Evolutionary conservation across 805 yeast genomes (phyloP).

Genomic region (Barnettozyma pratensis): DNA sequence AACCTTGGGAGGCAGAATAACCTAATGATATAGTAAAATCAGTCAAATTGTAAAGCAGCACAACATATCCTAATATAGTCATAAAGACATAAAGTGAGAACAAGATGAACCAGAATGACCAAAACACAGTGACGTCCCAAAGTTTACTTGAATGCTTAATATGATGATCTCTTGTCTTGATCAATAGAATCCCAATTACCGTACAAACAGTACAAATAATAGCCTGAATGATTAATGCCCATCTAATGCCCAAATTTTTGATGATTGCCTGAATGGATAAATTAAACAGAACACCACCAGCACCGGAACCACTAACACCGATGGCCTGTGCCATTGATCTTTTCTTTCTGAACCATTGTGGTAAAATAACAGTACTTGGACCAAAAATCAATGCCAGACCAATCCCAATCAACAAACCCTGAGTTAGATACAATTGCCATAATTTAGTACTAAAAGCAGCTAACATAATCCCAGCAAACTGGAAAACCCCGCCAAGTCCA

Average conservation of each 20-base stretch:
- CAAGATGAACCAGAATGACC: conserved; percentile 38
- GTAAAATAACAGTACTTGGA: conserved; percentile 54
- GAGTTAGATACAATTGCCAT: conserved; percentile 65
- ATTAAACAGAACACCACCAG: conserved; percentile 39
- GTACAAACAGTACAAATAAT: conserved; percentile 31
- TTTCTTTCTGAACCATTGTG: conserved; percentile 64
- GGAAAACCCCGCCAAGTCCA: conserved; percentile 43
- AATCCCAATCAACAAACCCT: conserved; percentile 60
- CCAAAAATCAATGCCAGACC: conserved; percentile 46
- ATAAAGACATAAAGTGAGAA: conserved; percentile 36
- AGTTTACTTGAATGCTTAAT: conserved; percentile 32
- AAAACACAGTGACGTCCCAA: conserved; percentile 37
- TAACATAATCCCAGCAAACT: conserved; percentile 50
- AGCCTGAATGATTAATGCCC: conserved; percentile 33
- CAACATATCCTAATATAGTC: conserved; percentile 57
- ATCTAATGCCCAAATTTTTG: conserved; percentile 23
- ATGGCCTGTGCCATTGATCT: conserved; percentile 44
- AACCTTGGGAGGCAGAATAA: conserved; percentile 47
- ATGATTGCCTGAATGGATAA: conserved; percentile 32
- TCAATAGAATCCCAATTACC: conserved; percentile 28
- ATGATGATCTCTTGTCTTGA: conserved; percentile 33
- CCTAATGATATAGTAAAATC: conserved; percentile 59
- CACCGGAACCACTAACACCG: conserved; percentile 35
- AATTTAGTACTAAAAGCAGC: conserved; percentile 53
- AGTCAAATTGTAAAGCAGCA: conserved; percentile 51